Percentiles rank a stretch among this genome's conserved stretches.
Conservation (phyloP, 805 yeast genomes). For the Candida rishiriensis region DNA sequence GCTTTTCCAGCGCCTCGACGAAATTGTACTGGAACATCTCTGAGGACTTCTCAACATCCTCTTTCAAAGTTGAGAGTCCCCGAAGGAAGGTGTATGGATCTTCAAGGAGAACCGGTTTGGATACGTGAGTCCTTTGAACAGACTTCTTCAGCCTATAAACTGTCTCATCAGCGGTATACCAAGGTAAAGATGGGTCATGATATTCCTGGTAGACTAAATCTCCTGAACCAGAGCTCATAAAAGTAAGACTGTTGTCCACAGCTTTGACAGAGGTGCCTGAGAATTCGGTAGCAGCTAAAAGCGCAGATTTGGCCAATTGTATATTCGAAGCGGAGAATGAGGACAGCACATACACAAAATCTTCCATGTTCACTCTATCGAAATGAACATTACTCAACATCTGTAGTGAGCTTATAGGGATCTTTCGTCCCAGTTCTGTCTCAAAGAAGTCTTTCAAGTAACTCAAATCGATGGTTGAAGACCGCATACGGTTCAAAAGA, state of each 20-base stretch:
- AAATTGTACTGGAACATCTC: conserved; percentile 28
- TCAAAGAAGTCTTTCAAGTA: conserved; percentile 16
- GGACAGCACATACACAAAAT: conserved; percentile 25
- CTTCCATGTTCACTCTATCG: conserved; percentile 24
- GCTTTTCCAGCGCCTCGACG: conserved; percentile 9
- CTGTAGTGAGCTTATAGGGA: conserved; percentile 25
- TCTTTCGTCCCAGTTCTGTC: conserved; percentile 9
- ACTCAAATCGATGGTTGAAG: conserved; percentile 18
- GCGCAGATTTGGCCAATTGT: conserved; percentile 22
- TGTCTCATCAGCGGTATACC: conserved; percentile 23
- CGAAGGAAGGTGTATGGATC: background rate
- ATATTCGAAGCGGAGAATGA: conserved; percentile 23
- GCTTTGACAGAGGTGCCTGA: conserved; percentile 14
- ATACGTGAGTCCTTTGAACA: conserved; percentile 10
- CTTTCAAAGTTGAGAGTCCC: conserved; percentile 15
- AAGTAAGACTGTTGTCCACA: conserved; percentile 8
- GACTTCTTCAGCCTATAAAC: conserved; percentile 19
- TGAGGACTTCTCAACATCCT: conserved; percentile 19
- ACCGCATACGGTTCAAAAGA: conserved; percentile 24
- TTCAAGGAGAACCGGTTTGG: background rate
- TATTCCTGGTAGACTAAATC: conserved; percentile 10
- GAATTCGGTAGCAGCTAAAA: conserved; percentile 26
- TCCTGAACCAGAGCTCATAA: background rate
- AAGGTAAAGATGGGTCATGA: conserved; percentile 25
- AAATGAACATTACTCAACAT: conserved; percentile 28